Base-by-base conservation (phyloP, 2,329 filamentous ascomycete genomes). In the Curvularia spicifera region DNA sequence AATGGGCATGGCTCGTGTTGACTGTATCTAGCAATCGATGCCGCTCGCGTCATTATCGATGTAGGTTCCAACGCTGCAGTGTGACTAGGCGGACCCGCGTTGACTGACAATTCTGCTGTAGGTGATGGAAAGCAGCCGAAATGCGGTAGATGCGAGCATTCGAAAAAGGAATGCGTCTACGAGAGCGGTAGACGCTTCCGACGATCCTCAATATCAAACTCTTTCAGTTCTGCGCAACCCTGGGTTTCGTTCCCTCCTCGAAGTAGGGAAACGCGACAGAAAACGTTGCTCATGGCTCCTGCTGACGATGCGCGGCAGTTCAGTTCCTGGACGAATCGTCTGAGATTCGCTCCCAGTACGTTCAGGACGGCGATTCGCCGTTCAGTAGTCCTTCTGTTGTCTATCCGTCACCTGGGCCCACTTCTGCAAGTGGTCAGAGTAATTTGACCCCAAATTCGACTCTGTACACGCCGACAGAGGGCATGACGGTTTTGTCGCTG, bases 11-110 rank as follows among this genome's bases (percentile, higher is more conserved):
- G 46, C 48, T 63, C 6, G 15, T 12, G 15, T 28, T 72, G 51
- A 69, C 51, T 12, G 12, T 59, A 47, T 33, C 51, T 49, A 77
- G 74, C 69, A 76, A 71, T 61, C 73, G 73, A 54, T 77, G 74
- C 65, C 73, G 73, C 58, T 72, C 69, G 54, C 72, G 73, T 66
- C 74, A 77, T 60, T 76, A 77, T 58, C 70, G 72, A 53, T 77
- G 74, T 76, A 68, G 59, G 64, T 47, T 20, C 9, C 1, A 22
- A 1, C n/a, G n/a, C 22, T 39, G 47, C 20, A 4, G 1, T 7
- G 44, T 28, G 12, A 26, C 33, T 6, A 26, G 29, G 28, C 18
- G 26, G 33, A 20, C 47, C 24, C 20, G 31, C 8, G 24, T 28
- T 28, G 24, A 53, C 66, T 74, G 43, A 74, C 15, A 20, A 52